Evolutionary conservation across 1,139 yeast genomes (phyloP).

Genomic region (Suhomyces guaymorum): DNA sequence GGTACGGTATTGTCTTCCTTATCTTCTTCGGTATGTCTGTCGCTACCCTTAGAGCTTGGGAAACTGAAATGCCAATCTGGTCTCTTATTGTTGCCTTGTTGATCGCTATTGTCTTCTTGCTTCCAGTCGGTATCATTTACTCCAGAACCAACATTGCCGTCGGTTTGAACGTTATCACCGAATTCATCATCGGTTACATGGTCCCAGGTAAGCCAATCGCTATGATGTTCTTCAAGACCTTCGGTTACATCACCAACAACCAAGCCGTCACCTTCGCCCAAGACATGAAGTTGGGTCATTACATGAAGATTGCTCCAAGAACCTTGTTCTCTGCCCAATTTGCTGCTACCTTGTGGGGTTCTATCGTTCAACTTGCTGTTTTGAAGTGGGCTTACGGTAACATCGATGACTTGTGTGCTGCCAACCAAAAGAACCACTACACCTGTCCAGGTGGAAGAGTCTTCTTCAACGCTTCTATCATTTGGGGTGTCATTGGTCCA

Average conservation of each 20-base stretch:
- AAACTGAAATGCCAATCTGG: conserved; percentile 48
- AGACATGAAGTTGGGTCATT: conserved; percentile 57
- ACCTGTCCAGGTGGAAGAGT: conserved; percentile 48
- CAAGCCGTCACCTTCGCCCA: conserved; percentile 56
- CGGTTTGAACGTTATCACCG: conserved; percentile 49
- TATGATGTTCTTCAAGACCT: conserved; percentile 50
- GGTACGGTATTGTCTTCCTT: conserved; percentile 51
- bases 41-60: conserved; percentile 41
- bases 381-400: conserved; percentile 46
- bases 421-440: conserved; percentile 38
- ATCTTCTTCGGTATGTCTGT: conserved; percentile 42
- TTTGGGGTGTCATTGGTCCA: conserved; percentile 52
- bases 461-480: conserved; percentile 47
- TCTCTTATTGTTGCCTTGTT: conserved; percentile 39
- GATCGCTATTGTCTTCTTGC: conserved; percentile 41
- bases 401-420: conserved; percentile 50
- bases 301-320: conserved; percentile 54
- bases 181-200: conserved; percentile 49
- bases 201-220: conserved; percentile 50
- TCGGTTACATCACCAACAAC: conserved; percentile 52
- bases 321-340: conserved; percentile 47
- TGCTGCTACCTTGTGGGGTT: conserved; percentile 48
- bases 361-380: conserved; percentile 46
- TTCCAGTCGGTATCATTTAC: conserved; percentile 47
- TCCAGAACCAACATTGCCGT: conserved; percentile 46